These are phyloP conservation scores for Schwanniomyces yamadae DNA, from an alignment of 805 yeast species.

Conservation along the genomic window DNA sequence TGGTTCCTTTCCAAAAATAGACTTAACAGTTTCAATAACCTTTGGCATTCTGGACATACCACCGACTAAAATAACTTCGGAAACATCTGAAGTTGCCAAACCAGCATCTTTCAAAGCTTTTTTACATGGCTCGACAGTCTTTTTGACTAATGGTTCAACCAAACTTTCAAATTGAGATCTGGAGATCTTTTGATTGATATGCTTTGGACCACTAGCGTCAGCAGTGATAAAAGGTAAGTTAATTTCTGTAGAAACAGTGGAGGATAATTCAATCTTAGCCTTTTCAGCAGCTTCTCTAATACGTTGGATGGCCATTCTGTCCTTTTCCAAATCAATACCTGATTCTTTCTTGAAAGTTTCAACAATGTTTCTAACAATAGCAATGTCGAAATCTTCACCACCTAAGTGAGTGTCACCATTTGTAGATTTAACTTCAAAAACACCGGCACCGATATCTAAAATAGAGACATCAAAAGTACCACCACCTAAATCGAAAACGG, in stretches of 20 bases:
- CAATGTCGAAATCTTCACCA: slow-evolving; percentile 90
- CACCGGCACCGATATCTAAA: slow-evolving; percentile 96
- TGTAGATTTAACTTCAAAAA: slow-evolving; percentile 95
- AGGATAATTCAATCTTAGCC: slow-evolving; percentile 84
- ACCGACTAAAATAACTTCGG: slow-evolving; percentile 84
- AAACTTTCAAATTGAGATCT: slow-evolving; percentile 67
- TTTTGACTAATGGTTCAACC: slow-evolving; percentile 68
- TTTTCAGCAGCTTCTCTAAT: slow-evolving; percentile 86
- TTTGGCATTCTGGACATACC: slow-evolving; percentile 94
- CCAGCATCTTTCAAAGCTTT: slow-evolving; percentile 83
- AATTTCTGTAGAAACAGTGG: slow-evolving; percentile 67
- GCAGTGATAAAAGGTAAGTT: slow-evolving; percentile 87
- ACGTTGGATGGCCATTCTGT: slow-evolving; percentile 80
- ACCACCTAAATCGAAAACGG: slow-evolving; percentile 97
- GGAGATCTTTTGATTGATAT: slow-evolving; percentile 66
- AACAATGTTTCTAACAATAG: slow-evolving; percentile 80
- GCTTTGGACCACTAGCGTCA: slow-evolving; percentile 80
- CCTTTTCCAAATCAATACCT: slow-evolving; percentile 62
- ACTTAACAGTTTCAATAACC: slow-evolving; percentile 73
- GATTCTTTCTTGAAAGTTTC: slow-evolving; percentile 73
- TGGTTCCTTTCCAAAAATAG: slow-evolving; percentile 78
- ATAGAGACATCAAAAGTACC: slow-evolving; percentile 98
- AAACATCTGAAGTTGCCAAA: slow-evolving; percentile 59
- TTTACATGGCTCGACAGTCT: slow-evolving; percentile 73
- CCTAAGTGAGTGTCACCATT: slow-evolving; percentile 95